Percentiles rank a stretch among this genome's conserved stretches.
Evolutionary conservation across 768 basidiomycete genomes (phyloP).

Genomic region (Rhizopogon vulgaris): DNA sequence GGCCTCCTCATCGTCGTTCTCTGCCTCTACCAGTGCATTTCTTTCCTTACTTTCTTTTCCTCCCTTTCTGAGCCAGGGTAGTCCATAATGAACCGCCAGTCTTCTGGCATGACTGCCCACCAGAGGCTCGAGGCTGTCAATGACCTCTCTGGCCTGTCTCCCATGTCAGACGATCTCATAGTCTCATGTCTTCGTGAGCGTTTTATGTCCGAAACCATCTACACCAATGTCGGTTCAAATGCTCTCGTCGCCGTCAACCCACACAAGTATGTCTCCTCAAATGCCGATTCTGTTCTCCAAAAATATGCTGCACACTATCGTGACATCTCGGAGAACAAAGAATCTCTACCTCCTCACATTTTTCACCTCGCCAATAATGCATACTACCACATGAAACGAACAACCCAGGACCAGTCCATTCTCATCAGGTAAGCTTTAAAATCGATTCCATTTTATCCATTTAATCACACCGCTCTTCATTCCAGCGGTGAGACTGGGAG

Average conservation of each 20-base stretch:
- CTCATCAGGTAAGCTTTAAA: constrained; percentile 64
- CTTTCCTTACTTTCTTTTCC: not conserved
- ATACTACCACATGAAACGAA: constrained; percentile 94
- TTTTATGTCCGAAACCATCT: constrained; percentile 79
- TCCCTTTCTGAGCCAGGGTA: constrained; percentile 2
- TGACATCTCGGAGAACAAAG: constrained; percentile 59
- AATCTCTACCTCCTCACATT: constrained; percentile 73
- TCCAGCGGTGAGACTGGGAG: constrained; percentile 85
- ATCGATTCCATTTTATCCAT: not conserved
- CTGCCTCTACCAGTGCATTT: constrained; percentile 2
- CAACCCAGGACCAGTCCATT: constrained; percentile 88
- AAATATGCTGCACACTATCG: constrained; percentile 86
- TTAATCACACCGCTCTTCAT: not conserved
- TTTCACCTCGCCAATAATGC: constrained; percentile 89
- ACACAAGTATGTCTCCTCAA: constrained; percentile 81
- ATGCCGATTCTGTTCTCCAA: constrained; percentile 77
- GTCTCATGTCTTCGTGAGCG: constrained; percentile 81
- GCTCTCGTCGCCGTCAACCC: constrained; percentile 86
- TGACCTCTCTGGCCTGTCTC: constrained; percentile 63
- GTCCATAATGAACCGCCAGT: constrained; percentile 35
- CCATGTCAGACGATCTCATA: constrained; percentile 77
- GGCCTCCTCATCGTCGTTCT: too few relatives aligned
- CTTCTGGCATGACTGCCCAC: constrained; percentile 41
- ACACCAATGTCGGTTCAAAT: constrained; percentile 67
- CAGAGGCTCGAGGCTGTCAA: constrained; percentile 67